Evolutionary conservation across 2,329 filamentous ascomycete species (phyloP).

Genomic region (Eutypa lata): DNA sequence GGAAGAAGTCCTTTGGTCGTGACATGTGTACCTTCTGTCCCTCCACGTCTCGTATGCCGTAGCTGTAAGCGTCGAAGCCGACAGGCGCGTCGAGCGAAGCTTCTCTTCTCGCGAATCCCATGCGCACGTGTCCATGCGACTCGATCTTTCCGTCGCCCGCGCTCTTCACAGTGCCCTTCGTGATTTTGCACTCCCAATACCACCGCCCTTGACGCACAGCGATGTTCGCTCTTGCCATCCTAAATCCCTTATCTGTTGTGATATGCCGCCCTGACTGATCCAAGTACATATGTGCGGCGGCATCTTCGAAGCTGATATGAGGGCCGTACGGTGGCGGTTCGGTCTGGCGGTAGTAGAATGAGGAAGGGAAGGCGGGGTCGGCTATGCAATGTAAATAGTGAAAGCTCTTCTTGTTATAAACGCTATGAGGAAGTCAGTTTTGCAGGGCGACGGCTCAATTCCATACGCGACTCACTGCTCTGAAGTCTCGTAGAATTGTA

Average conservation of each 20-base stretch:
- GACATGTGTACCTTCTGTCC: conserved; percentile 94
- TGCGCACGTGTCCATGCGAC: conserved; percentile 65
- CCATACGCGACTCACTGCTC: conserved; percentile 53
- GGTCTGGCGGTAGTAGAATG: conserved; percentile 83
- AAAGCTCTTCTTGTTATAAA: conserved; percentile 69
- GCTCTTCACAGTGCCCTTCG: conserved; percentile 64
- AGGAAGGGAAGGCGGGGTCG: conserved; percentile 81
- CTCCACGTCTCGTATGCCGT: conserved; percentile 83
- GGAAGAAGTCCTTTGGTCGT: conserved; percentile 85
- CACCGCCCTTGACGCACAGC: conserved; percentile 84
- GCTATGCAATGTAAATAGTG: conserved; percentile 89
- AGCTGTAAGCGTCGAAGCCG: conserved; percentile 89
- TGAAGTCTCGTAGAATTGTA: conserved; percentile 61
- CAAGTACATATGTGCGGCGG: conserved; percentile 80
- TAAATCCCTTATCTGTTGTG: conserved; percentile 88
- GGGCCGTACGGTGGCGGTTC: conserved; percentile 81
- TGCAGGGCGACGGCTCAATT: neutral
- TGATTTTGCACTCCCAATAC: conserved; percentile 92
- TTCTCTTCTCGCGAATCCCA: conserved; percentile 83
- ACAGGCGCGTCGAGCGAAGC: conserved; percentile 80
- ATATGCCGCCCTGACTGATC: conserved; percentile 72
- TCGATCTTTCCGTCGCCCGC: conserved; percentile 42
- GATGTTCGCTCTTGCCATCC: conserved; percentile 87
- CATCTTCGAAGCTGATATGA: conserved; percentile 90
- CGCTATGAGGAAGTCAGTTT: conserved; percentile 33